Evolutionary conservation across 805 yeast genomes (phyloP), one percentile per base, ranked within the genome.

Genomic region (Starmerella vitae): DNA sequence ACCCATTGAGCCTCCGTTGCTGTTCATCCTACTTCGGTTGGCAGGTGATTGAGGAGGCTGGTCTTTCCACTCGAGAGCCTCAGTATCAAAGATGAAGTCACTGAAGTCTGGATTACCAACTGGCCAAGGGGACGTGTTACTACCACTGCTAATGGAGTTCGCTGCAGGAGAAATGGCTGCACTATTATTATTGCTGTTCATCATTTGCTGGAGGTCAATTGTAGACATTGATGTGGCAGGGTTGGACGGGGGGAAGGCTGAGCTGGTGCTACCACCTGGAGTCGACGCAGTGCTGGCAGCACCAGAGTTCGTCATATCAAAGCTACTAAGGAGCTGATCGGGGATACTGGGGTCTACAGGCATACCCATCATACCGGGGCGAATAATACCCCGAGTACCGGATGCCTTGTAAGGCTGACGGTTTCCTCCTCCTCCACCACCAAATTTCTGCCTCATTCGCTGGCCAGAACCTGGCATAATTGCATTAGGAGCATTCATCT

Each of bases 361-460:
- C 14, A 46, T 17, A n/a, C 49, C 48, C 49, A 46, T 46, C 49
- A 46, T 46, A 20, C 49, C 49, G 3, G 49, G 49, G 1, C 49
- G 39, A 20, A 46, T 44, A 15, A 46, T 44, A 19, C 46, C 34
- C 3, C 48, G 35, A 15, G 39, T 41, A 15, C 49, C 19, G 24
- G 21, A 17, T 14, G 32, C 24, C 10, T 44, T 29, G 24, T 24
- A 24, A 8, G 32, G 17, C 17, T 31, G 20, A 9, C 24, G 30
- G 19, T 30, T 18, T 19, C 7, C 14, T n/a, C n/a, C n/a, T n/a
- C n/a, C n/a, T n/a, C n/a, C n/a, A n/a, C n/a, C n/a, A n/a, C n/a
- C n/a, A 6, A 12, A 17, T n/a, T 29, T 18, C 10, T 13, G 4
- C 14, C 38, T 33, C 12, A 15, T 18, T 7, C 26, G 13, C 13